A percentile compares a stretch with the other conserved stretches of the same genome.
Evolutionary conservation across 192 early-diverging fungal genomes (phyloP).

Genomic region (Spizellomyces punctatus): DNA sequence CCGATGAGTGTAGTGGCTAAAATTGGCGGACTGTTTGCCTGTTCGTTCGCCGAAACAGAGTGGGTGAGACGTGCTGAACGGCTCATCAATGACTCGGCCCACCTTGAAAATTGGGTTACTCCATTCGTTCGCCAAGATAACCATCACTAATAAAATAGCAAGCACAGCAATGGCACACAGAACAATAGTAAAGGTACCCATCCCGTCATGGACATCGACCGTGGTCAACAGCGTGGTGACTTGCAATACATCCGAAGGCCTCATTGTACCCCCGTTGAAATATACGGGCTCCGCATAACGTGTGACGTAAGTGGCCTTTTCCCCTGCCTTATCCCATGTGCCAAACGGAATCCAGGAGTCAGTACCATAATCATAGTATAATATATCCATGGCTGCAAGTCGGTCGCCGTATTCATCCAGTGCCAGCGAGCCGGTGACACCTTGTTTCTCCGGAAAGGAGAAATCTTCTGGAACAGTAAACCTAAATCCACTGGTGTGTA

Average conservation of each 20-base stretch:
- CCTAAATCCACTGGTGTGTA: neutral
- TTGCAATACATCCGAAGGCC: conserved; percentile 13
- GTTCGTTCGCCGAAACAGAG: neutral
- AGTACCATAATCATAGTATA: neutral
- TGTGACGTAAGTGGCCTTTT: neutral
- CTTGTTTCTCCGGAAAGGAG: neutral
- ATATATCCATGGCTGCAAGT: neutral
- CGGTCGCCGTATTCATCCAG: conserved; percentile 9
- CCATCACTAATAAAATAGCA: neutral
- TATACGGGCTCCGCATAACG: neutral
- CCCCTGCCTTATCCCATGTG: neutral
- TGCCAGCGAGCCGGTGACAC: neutral
- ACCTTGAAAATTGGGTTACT: conserved; percentile 13
- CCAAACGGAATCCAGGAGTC: neutral
- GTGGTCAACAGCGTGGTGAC: neutral
- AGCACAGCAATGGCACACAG: neutral
- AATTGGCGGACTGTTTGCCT: neutral
- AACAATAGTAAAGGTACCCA: conserved; percentile 11
- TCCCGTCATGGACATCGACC: neutral
- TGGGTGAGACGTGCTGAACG: no score
- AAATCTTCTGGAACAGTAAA: neutral
- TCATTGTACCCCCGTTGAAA: neutral
- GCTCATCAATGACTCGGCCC: neutral
- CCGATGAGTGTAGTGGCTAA: conserved; percentile 7
- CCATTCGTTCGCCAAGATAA: neutral